These are phyloP conservation scores for Lepidium sativum DNA, from an alignment of 345 rosid genomes.

Conservation along the genomic window DNA sequence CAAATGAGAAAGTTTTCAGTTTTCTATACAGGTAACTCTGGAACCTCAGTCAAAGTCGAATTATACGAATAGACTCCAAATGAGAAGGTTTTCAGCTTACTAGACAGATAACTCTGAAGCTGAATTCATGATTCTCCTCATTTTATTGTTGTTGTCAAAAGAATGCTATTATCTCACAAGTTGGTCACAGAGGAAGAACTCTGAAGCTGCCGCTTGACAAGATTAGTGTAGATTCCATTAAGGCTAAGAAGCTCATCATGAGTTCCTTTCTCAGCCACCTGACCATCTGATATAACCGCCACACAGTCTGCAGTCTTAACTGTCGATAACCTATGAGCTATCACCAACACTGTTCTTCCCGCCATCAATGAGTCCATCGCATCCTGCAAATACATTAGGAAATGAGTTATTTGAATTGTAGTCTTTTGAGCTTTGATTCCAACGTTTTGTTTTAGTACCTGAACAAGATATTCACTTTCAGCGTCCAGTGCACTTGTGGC, in stretches of 20 bases:
- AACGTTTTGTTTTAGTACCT: conserved; percentile 33
- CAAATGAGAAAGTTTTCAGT: background rate
- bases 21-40: background rate
- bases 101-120: no score
- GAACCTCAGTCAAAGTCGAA: background rate
- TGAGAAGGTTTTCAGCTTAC: no score
- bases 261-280: conserved; percentile 54
- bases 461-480: conserved; percentile 90
- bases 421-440: background rate
- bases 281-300: conserved; percentile 81
- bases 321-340: conserved; percentile 90
- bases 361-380: conserved; percentile 95
- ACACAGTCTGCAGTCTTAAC: conserved; percentile 80
- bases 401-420: background rate
- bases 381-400: conserved; percentile 39
- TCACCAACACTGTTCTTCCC: conserved; percentile 90
- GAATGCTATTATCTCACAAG: conserved; percentile 12
- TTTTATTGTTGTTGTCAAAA: background rate
- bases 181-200: conserved; percentile 24
- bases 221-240: conserved; percentile 40
- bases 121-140: no score
- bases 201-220: conserved; percentile 67
- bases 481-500: conserved; percentile 98
- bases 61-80: no score
- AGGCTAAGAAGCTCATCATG: conserved; percentile 47